phyloP scores from a whole-genome alignment of 1,284 basidiomycete genomes.

The Rugosomyces carneus region DNA sequence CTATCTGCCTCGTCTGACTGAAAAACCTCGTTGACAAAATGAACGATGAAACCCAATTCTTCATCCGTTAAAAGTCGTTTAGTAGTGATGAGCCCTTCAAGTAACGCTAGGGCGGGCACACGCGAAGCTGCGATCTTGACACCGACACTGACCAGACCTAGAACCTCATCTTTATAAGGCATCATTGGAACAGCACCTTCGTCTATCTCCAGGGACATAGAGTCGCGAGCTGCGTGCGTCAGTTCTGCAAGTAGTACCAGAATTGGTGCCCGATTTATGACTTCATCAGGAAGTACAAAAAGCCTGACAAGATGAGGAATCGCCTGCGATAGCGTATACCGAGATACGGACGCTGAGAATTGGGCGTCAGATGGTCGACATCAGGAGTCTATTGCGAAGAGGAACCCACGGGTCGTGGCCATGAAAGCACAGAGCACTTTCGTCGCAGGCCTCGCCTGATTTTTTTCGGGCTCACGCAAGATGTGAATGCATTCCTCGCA shows the following conservation, averaged over 20 bases:
- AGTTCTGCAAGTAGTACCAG: conserved; percentile 57
- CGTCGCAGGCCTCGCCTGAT: conserved; percentile 78
- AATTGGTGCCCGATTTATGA: conserved; percentile 67
- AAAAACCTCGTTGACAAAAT: conserved; percentile 70
- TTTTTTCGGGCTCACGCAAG: conserved; percentile 86
- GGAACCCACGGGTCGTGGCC: conserved; percentile 63
- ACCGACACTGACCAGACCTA: conserved; percentile 61
- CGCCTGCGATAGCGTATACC: conserved; percentile 59
- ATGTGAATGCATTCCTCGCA: conserved; percentile 77
- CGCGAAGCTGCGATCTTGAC: conserved; percentile 51
- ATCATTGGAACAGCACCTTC: conserved; percentile 38
- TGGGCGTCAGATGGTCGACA: conserved; percentile 4
- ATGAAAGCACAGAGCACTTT: conserved; percentile 77
- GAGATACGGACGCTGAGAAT: conserved; percentile 59
- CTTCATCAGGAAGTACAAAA: conserved; percentile 75
- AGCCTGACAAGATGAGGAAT: conserved; percentile 71
- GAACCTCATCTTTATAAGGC: conserved; percentile 70
- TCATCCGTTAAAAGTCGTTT: conserved; percentile 56
- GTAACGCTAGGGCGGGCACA: conserved; percentile 54
- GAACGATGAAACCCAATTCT: conserved; percentile 78
- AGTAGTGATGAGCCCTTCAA: conserved; percentile 63
- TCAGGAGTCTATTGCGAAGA: conserved; percentile 2
- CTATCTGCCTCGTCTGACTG: conserved; percentile 42
- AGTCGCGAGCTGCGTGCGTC: conserved; percentile 46
- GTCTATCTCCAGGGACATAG: conserved; percentile 22